phyloP scores from a whole-genome alignment of 495 filamentous ascomycete species.

The Penicilliopsis zonata region DNA sequence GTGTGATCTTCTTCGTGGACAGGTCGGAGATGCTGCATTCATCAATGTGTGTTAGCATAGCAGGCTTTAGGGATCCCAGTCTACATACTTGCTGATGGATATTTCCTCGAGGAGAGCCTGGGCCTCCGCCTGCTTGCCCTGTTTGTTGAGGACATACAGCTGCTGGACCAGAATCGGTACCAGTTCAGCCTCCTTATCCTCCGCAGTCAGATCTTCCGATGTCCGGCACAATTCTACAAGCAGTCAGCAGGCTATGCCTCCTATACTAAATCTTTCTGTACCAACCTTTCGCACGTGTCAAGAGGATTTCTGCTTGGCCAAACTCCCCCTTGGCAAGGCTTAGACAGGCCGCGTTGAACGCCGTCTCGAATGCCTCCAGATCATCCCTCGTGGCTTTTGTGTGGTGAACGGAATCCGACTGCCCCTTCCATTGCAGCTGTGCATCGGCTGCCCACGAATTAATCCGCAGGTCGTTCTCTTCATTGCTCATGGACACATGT shows the following conservation, averaged over 20 bases:
- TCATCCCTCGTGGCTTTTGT: conserved; percentile 59
- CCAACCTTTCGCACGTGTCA: conserved; percentile 68
- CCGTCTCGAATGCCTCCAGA: conserved; percentile 82
- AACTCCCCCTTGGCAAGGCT: conserved; percentile 74
- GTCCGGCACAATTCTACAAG: conserved; percentile 66
- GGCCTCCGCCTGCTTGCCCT: conserved; percentile 67
- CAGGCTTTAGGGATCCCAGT: not conserved
- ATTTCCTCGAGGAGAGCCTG: conserved; percentile 53
- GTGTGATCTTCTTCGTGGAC: conserved; percentile 64
- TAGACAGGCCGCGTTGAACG: conserved; percentile 84
- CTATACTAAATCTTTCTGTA: conserved; percentile 1
- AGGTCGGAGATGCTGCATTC: conserved; percentile 56
- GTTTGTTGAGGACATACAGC: conserved; percentile 60
- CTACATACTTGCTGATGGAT: conserved; percentile 45
- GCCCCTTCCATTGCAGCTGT: conserved; percentile 75
- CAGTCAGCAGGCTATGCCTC: conserved; percentile 5
- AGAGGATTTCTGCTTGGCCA: conserved; percentile 57
- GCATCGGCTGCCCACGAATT: conserved; percentile 71
- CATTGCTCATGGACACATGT: conserved; percentile 38
- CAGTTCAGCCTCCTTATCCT: conserved; percentile 73
- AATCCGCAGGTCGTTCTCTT: conserved; percentile 79
- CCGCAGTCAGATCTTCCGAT: conserved; percentile 68
- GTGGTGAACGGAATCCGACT: conserved; percentile 36
- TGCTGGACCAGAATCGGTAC: conserved; percentile 82
- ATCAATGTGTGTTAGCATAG: not conserved